Evolutionary conservation across 108 stramenopile genomes (phyloP).

Genomic region (Cyclostephanos tholiformis): DNA sequence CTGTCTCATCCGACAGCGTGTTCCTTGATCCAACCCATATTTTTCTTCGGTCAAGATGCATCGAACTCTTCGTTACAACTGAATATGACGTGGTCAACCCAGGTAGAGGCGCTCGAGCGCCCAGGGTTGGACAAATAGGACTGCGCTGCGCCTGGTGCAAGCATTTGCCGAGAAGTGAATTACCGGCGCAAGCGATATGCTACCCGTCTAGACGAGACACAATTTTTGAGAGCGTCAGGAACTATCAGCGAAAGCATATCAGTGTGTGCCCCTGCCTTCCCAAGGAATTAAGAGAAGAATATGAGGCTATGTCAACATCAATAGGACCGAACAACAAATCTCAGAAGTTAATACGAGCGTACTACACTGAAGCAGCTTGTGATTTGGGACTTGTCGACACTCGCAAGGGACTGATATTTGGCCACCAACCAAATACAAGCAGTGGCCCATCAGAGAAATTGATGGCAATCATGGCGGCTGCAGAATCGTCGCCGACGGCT

Average conservation of each 20-base stretch:
- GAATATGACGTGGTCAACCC: not conserved
- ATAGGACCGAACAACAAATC: slow-evolving; percentile 1
- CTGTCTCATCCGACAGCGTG: slow-evolving; percentile 1
- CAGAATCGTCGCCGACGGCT: not conserved
- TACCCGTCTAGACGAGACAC: slow-evolving; percentile 19
- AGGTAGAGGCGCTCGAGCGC: slow-evolving; percentile 18
- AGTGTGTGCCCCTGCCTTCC: slow-evolving; percentile 7
- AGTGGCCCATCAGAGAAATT: slow-evolving; percentile 18
- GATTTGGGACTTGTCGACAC: slow-evolving; percentile 24
- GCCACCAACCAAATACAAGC: slow-evolving; percentile 12
- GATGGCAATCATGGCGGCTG: not conserved
- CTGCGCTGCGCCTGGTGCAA: slow-evolving; percentile 22
- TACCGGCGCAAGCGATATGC: slow-evolving; percentile 16
- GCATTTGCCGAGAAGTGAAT: not conserved
- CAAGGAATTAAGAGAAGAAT: not conserved
- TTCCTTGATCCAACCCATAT: slow-evolving; percentile 25
- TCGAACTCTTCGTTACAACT: slow-evolving; percentile 19
- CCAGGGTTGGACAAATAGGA: slow-evolving; percentile 21
- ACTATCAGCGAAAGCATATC: slow-evolving; percentile 19
- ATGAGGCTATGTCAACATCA: not conserved
- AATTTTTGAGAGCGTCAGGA: slow-evolving; percentile 22
- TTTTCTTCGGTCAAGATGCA: slow-evolving; percentile 18
- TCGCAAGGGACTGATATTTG: slow-evolving; percentile 26
- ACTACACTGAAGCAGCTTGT: slow-evolving; percentile 21
- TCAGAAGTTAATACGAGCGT: slow-evolving; percentile 17